Base-by-base conservation (phyloP, 2,329 filamentous ascomycete species). In the Colletotrichum godetiae region DNA sequence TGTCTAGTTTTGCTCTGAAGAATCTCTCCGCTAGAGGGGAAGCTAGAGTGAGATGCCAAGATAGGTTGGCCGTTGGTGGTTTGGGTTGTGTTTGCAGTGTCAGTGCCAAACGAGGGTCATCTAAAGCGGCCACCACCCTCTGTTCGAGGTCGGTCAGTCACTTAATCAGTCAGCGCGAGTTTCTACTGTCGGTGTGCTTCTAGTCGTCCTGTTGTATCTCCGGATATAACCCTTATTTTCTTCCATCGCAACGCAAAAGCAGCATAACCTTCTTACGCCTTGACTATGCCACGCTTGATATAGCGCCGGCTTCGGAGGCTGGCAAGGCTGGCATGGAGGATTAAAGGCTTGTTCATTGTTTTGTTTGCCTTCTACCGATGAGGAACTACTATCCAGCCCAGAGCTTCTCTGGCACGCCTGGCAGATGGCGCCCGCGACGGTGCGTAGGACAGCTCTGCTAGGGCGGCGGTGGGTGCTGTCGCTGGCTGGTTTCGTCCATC, bases 401-500 rank as follows among this genome's bases (percentile, higher is more conserved):
- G 42, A 49, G 19, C 42, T 49, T n/a, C 42, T 22, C 7, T 49
- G 42, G 42, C 42, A 49, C 15, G 42, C 52, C 68, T 56, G 63
- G 56, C 56, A 46, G 46, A 67, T 56, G 42, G 67, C 61, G 60
- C 61, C 42, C 61, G 60, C 60, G 59, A 31, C 11, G 59, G 19
- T 37, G 37, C 27, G 37, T 33, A 22, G 42, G 1, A 42, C 35
- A 61, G 37, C 58, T 29, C 37, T 55, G 27, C 31, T 55, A 35
- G 24, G 6, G 37, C 42, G 42, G 29, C 33, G 49, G 58, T 56
- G 58, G 65, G 57, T 11, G 29, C 58, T 53, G 58, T 56, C 31
- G 69, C 37, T 63, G 66, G 55, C 70, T 65, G 70, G 60, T 73
- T 73, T 65, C 66, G 70, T 73, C 55, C 11, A 69, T 3, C 5